Evolutionary conservation across 164 flowering plant genomes (phyloP).

Genomic region (Sextonia rubra): DNA sequence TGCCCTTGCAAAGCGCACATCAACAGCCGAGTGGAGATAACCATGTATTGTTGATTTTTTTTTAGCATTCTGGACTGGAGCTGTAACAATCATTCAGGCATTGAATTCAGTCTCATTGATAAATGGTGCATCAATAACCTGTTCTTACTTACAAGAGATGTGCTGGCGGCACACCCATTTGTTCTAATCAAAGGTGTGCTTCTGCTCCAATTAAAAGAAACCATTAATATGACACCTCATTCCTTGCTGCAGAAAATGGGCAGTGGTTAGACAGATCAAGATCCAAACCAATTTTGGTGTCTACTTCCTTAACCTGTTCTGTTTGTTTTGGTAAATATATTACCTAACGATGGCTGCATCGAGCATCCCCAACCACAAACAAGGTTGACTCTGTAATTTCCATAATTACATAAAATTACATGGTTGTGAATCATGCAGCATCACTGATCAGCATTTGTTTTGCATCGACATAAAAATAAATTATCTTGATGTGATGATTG

Average conservation of each 20-base stretch:
- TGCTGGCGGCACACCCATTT: not conserved
- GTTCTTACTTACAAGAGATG: not conserved
- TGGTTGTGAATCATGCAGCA: not conserved
- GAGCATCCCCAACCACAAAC: not conserved
- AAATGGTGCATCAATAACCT: not conserved
- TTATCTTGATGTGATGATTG: not conserved
- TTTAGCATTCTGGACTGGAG: not conserved
- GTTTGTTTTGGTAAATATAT: too few relatives aligned
- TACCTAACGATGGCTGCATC: not conserved
- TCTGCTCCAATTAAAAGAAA: too few relatives aligned
- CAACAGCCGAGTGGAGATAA: constrained; percentile 14
- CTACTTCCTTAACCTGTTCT: not conserved
- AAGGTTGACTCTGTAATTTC: too few relatives aligned
- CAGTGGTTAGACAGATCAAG: too few relatives aligned
- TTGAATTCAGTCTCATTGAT: not conserved
- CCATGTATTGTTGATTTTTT: not conserved
- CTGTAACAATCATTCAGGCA: not conserved
- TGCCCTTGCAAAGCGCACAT: constrained; percentile 43
- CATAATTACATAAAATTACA: not conserved
- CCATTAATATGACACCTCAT: too few relatives aligned
- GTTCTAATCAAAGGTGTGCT: not conserved
- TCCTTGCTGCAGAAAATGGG: not conserved
- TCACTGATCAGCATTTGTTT: not conserved
- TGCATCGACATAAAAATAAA: not conserved
- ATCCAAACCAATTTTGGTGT: not conserved